Evolutionary conservation across 257 asterid genomes (phyloP), one percentile per base, ranked within the genome.

Genomic region (Fraxinus pennsylvanica): DNA sequence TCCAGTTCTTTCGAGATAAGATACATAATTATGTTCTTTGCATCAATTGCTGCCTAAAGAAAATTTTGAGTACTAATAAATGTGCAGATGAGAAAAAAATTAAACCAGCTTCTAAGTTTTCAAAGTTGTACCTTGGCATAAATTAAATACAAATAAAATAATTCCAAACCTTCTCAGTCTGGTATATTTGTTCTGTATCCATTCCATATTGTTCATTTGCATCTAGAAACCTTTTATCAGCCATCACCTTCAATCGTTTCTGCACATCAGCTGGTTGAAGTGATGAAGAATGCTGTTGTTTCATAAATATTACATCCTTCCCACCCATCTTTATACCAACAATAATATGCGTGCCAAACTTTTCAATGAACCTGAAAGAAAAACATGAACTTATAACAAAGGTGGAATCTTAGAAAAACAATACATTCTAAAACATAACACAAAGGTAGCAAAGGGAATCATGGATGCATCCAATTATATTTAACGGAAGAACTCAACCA

Each of bases 271-370:
- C 88, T 39, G 97, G 92, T 82, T 89, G 89, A 82, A 93, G 94
- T 4, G 96, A 79, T 50, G 99, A 96, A 54, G 97, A 90, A 87
- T 93, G 96, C 88, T 92, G 99, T 75, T 96, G 99, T 82, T 96
- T 96, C 90, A 90, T 45, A 84, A 87, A 93, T 79, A 92, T 86
- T 22, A 93, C 98, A 86, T 96, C 99, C 85, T 92, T 93, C 70
- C 98, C 99, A 52, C 99, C 99, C 97, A 96, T 96, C 93, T 92
- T 92, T 59, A 96, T 82, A 76, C 99, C 99, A 82, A 92, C 99
- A 79, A 93, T 87, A 66, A 96, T 79, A 84, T 96, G 99, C 78
- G 99, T 96, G 76, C 99, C 99, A 84, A 86, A 96, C 86, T 87
- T 93, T 80, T 84, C 90, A 78, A 96, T 93, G 83, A 96, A 96